Conservation (phyloP, 208 protist species). For the Crithidia fasciculata region DNA sequence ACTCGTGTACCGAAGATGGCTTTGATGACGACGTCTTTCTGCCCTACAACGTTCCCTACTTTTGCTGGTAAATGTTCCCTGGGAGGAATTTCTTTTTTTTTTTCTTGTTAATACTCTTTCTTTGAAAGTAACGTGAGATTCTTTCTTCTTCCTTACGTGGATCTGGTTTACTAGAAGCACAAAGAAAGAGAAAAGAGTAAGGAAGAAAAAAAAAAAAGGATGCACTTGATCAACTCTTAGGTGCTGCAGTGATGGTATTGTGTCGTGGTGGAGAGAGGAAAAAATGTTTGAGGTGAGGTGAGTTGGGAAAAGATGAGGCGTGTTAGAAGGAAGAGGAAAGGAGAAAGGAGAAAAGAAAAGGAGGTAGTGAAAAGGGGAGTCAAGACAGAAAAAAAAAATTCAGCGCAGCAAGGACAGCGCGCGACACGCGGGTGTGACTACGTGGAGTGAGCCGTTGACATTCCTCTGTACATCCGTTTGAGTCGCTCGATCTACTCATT, state of each 20-base stretch:
- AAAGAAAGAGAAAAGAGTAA: not conserved
- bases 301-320: no score
- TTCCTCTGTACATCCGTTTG: no score
- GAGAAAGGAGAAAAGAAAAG: slow-evolving; percentile 10
- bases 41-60: no score
- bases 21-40: no score
- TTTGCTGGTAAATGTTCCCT: no score
- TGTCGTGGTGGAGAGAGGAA: not conserved
- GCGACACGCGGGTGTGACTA: no score
- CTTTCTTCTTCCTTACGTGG: not conserved
- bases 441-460: no score
- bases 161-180: not conserved
- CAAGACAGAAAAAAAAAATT: not conserved
- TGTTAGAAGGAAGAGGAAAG: not conserved
- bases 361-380: not conserved
- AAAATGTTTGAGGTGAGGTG: no score
- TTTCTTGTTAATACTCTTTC: not conserved
- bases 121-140: no score
- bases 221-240: slow-evolving; percentile 17
- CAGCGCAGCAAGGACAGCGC: not conserved
- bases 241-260: not conserved
- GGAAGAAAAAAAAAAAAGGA: slow-evolving; percentile 1
- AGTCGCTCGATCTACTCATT: no score
- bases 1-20: not conserved
- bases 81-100: not conserved